A percentile compares a stretch with the other conserved stretches of the same genome.
phyloP scores from a whole-genome alignment of 179 eudicot species.

The Kewa caespitosa region DNA sequence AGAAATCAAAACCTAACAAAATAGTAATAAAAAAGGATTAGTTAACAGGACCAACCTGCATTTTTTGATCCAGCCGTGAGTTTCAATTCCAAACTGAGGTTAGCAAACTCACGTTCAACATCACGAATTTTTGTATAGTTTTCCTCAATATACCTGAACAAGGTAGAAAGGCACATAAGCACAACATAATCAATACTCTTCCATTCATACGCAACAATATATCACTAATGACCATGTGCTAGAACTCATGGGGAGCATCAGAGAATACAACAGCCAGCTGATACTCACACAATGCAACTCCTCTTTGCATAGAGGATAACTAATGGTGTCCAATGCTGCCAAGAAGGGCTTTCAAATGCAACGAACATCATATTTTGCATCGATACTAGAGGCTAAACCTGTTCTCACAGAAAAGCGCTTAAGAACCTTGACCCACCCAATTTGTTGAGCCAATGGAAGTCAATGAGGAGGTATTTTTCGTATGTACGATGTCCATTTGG shows the following conservation, averaged over 20 bases:
- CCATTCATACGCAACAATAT: neutral
- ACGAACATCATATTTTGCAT: too few relatives aligned
- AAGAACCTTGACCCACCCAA: too few relatives aligned
- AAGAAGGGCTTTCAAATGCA: neutral
- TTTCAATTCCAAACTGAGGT: constrained; percentile 79
- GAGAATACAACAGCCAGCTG: neutral
- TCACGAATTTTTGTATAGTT: constrained; percentile 93
- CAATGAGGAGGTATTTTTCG: too few relatives aligned
- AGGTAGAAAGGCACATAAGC: neutral
- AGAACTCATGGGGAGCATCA: neutral
- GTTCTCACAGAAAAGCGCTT: too few relatives aligned
- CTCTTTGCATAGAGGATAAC: neutral
- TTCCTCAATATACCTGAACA: constrained; percentile 79
- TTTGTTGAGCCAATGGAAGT: too few relatives aligned
- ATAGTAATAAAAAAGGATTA: too few relatives aligned
- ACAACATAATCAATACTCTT: neutral
- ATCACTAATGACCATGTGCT: neutral
- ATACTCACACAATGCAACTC: neutral
- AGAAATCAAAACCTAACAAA: neutral
- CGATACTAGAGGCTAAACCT: too few relatives aligned
- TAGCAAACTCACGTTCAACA: constrained; percentile 82
- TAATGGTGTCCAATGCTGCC: neutral
- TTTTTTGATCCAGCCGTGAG: constrained; percentile 95
- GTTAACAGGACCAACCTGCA: constrained; percentile 53
- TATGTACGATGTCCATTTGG: too few relatives aligned